These are phyloP conservation scores for Stipa capillata DNA, from an alignment of 176 grass and related monocot species.

Conservation along the genomic window DNA sequence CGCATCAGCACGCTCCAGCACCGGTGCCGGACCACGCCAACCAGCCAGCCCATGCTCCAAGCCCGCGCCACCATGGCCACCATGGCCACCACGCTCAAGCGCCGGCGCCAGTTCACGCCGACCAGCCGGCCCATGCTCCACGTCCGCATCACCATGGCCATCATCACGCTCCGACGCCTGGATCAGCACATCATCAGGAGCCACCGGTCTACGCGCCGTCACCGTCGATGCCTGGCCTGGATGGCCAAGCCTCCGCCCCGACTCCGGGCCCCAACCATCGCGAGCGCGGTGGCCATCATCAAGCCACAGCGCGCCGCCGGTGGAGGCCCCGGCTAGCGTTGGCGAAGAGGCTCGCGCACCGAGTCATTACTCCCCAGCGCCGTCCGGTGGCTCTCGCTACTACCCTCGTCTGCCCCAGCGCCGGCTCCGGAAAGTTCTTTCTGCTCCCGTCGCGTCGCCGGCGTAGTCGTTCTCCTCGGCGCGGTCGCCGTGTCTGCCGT, in stretches of 20 bases:
- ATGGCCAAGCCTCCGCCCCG: background rate
- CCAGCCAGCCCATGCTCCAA: background rate
- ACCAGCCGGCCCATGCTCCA: background rate
- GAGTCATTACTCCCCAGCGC: background rate
- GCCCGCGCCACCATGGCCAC: too few species aligned
- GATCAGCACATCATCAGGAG: background rate
- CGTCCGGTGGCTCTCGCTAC: background rate
- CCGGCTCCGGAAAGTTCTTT: constrained; percentile 15
- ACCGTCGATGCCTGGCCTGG: background rate
- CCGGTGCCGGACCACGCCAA: too few species aligned
- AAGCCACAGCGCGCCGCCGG: background rate
- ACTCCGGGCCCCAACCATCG: background rate
- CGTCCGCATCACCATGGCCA: background rate
- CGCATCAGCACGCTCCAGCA: background rate
- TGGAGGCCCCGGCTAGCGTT: background rate
- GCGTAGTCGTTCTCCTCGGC: background rate
- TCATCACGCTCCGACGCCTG: background rate
- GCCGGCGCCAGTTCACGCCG: background rate
- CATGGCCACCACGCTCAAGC: background rate
- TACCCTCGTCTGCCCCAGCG: constrained; percentile 16
- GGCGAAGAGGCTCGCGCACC: background rate
- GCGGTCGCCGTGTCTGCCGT: background rate
- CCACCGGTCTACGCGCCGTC: background rate
- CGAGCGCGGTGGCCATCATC: background rate
- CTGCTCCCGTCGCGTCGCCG: background rate